Percentiles rank a stretch among this genome's conserved stretches.
Conservation (phyloP, 2,329 filamentous ascomycete species). For the Ampelomyces quisqualis region DNA sequence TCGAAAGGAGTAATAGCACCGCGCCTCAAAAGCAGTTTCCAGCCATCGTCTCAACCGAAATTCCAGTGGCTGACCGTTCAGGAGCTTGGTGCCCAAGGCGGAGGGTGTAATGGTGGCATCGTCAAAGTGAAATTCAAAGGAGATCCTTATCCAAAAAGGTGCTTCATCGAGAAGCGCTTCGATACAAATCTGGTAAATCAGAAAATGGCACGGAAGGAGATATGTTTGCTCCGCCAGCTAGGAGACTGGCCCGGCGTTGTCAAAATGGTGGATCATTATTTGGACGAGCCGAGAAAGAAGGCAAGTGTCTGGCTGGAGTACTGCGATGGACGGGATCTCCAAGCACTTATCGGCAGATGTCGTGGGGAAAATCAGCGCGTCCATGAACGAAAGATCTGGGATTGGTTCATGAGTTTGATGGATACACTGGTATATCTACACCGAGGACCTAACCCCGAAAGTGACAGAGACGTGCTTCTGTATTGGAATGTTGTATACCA, state of each 20-base stretch:
- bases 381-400: slow-evolving; percentile 16
- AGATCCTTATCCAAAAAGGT: slow-evolving; percentile 2
- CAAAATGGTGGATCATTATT: slow-evolving; percentile 15
- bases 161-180: slow-evolving; percentile 21
- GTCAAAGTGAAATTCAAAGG: slow-evolving; percentile 7
- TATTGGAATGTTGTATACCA: slow-evolving; percentile 20
- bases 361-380: background rate
- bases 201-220: slow-evolving; percentile 10
- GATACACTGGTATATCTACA: slow-evolving; percentile 15
- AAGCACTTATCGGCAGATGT: background rate
- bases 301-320: slow-evolving; percentile 19
- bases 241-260: slow-evolving; percentile 10
- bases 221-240: slow-evolving; percentile 13
- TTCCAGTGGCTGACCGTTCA: background rate
- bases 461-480: too few species aligned
- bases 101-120: slow-evolving; percentile 11
- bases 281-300: slow-evolving; percentile 3
- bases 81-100: background rate
- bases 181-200: background rate
- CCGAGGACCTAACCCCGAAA: too few species aligned
- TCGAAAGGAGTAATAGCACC: background rate
- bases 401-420: slow-evolving; percentile 16
- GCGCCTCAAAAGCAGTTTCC: too few species aligned
- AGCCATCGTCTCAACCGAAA: too few species aligned
- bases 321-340: slow-evolving; percentile 13